Evolutionary conservation across 129 eudicot genomes (phyloP), one percentile per base, ranked within the genome.

Genomic region (Pseudognaphalium luteoalbum): DNA sequence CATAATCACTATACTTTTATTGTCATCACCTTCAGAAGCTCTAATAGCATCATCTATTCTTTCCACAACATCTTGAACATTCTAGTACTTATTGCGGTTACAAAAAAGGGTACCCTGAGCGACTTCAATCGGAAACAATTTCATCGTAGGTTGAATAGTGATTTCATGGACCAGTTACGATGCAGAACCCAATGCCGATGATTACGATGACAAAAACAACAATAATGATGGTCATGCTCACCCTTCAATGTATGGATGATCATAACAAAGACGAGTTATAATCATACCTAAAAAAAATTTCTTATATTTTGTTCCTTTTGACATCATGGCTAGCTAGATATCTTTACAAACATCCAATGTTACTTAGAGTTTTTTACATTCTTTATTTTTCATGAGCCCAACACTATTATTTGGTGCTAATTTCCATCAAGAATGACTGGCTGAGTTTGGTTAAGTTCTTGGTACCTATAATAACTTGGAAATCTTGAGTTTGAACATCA

Each of bases 251-350:
- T 25, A 25, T 25, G 28, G 28, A 70, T 58, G 71, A 70, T 69
- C 70, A 63, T 37, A 71, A 54, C 57, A 85, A 81, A 73, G 88
- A 84, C 32, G 94, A 93, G 80, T 78, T 90, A 42, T 87, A 85
- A 50, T 66, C 62, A n/a, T 64, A 39, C 3, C 34, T 20, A 5
- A 32, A 14, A 35, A 21, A 42, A 17, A 16, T n/a, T 59, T 70
- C 59, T 47, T 44, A 19, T 67, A 59, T 12, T 35, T 69, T 77
- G 50, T 3, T 59, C 25, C 57, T 32, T 63, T 30, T 16, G 25
- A 68, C 28, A 71, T 66, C 33, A 29, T 63, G 63, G 68, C 74
- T 76, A 72, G 68, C 74, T 76, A 72, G 51, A 73, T 3, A 41
- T 41, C 42, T 39, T 54, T 28, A 19, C 67, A 76, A 77, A 76